Percentiles rank a stretch among this genome's conserved stretches.
Conservation (phyloP, 2,329 filamentous ascomycete genomes). For the Fusarium ambrosium region DNA sequence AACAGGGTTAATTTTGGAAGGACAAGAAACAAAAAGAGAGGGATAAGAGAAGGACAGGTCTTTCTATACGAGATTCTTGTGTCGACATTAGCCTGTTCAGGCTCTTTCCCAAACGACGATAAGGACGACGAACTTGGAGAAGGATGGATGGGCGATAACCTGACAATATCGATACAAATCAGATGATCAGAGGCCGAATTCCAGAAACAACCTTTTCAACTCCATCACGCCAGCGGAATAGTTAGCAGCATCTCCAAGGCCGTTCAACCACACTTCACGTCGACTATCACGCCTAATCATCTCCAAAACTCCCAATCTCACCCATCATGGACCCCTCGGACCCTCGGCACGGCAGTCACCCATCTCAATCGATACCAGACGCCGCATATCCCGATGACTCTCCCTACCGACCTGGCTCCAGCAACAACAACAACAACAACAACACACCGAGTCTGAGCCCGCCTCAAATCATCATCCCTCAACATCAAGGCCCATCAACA, state of each 20-base stretch:
- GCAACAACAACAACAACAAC: not conserved
- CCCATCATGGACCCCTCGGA: conserved; percentile 38
- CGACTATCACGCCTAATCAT: not conserved
- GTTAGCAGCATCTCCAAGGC: not conserved
- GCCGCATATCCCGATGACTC: conserved; percentile 51
- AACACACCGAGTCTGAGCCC: conserved; percentile 6
- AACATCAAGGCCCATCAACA: conserved; percentile 18
- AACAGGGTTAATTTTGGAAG: not conserved
- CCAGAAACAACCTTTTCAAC: not conserved
- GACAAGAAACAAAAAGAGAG: not conserved
- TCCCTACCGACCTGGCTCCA: conserved; percentile 43
- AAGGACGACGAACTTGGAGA: not conserved
- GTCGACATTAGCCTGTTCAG: not conserved
- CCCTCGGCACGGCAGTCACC: conserved; percentile 38
- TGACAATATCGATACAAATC: not conserved
- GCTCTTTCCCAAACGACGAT: not conserved
- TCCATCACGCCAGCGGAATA: not conserved
- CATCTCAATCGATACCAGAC: conserved; percentile 49
- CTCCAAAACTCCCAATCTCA: not conserved
- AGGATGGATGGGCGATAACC: not conserved
- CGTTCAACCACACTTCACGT: not conserved
- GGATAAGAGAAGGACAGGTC: not conserved
- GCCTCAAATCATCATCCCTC: conserved; percentile 13
- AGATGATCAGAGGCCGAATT: conserved; percentile 2
- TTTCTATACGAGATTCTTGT: not conserved